Evolutionary conservation across 495 filamentous ascomycete genomes (phyloP).

Genomic region (Elasticomyces elasticus): DNA sequence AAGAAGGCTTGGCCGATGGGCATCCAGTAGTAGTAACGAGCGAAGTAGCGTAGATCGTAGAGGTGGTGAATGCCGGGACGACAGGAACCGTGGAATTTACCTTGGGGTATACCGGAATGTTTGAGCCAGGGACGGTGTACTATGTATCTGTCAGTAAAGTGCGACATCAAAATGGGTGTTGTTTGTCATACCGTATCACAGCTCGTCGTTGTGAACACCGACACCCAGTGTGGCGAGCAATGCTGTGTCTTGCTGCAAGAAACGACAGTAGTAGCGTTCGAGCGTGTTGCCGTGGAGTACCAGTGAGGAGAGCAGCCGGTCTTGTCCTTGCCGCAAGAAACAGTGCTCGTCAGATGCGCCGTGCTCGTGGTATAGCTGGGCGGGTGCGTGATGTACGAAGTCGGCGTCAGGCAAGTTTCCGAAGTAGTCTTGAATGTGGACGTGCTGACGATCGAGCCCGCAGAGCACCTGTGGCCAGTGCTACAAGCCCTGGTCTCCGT

Average conservation of each 20-base stretch:
- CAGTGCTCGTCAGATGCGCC: background rate
- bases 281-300: background rate
- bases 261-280: background rate
- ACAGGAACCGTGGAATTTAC: background rate
- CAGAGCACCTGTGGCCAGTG: background rate
- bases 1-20: background rate
- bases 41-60: background rate
- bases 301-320: background rate
- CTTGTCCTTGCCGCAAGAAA: background rate
- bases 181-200: background rate
- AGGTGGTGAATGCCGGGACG: background rate
- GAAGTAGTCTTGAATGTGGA: background rate
- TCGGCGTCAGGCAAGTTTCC: background rate
- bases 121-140: background rate
- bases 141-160: background rate
- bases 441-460: background rate
- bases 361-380: slow-evolving; percentile 1
- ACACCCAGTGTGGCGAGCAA: background rate
- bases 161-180: background rate
- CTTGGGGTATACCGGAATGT: background rate
- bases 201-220: background rate
- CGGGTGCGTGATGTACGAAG: background rate
- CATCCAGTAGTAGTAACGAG: background rate
- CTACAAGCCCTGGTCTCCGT: background rate
- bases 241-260: background rate